These are phyloP conservation scores for Symbiodinium pilosum DNA, from an alignment of 73 alveolate genomes.

Conservation along the genomic window DNA sequence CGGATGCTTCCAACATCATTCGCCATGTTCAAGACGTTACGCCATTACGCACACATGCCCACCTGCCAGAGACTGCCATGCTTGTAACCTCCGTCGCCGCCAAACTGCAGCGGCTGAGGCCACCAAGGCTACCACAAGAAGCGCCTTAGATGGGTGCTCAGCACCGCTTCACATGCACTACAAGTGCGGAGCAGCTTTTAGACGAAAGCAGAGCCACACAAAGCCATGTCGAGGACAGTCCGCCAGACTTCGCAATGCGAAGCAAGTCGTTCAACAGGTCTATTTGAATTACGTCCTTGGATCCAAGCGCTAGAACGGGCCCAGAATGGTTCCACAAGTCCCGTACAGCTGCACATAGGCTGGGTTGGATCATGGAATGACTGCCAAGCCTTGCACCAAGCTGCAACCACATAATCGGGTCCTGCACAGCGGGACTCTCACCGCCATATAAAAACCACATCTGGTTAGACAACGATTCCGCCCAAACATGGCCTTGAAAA, in stretches of 20 bases:
- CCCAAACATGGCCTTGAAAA: constrained; percentile 7
- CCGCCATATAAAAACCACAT: no score
- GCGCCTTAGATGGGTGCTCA: neutral
- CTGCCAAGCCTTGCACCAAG: neutral
- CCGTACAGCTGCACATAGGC: no score
- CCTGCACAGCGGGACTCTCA: neutral
- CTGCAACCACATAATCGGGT: neutral
- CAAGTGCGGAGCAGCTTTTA: no score
- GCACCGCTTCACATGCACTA: no score
- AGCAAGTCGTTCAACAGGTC: constrained; percentile 74
- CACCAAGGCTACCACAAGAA: constrained; percentile 6
- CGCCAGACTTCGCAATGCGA: neutral
- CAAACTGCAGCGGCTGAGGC: neutral
- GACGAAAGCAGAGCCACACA: neutral
- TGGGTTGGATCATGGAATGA: no score
- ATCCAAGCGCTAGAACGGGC: no score
- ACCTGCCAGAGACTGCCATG: neutral
- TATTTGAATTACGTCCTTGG: constrained; percentile 37
- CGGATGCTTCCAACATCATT: no score
- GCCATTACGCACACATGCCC: no score
- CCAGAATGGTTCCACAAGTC: no score
- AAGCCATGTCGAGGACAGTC: neutral
- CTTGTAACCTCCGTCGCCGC: neutral
- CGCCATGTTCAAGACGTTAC: no score
- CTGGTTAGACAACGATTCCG: no score